phyloP scores from a whole-genome alignment of 176 grass and related monocot genomes.

The Poa pratensis region DNA sequence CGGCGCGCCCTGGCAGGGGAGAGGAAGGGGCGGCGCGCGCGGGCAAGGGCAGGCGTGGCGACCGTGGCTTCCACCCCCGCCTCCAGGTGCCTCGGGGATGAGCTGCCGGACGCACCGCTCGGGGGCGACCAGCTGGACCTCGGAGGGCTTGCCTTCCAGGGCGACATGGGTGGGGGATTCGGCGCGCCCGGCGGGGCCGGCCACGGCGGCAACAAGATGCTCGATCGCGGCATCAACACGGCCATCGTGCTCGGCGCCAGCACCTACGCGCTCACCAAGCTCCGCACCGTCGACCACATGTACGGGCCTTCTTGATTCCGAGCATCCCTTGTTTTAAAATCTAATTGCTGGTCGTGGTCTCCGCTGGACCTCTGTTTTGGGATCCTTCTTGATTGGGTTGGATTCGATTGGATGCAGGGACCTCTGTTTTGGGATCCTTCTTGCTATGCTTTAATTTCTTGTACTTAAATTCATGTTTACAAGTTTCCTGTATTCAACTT shows the following conservation, averaged over 20 bases:
- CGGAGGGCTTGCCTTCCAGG: constrained; percentile 54
- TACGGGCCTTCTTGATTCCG: constrained; percentile 25
- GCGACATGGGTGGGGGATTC: constrained; percentile 45
- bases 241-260: constrained; percentile 89
- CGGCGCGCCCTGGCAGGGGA: no score
- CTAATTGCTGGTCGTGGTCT: background rate
- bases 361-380: background rate
- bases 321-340: background rate
- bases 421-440: no score
- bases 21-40: no score
- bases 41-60: constrained; percentile 6
- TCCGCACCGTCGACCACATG: constrained; percentile 96
- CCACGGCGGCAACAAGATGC: constrained; percentile 39
- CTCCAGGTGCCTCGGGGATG: constrained; percentile 36
- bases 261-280: constrained; percentile 91
- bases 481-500: no score
- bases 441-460: no score
- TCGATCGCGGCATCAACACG: constrained; percentile 75
- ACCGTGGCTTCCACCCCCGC: constrained; percentile 44
- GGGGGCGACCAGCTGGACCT: constrained; percentile 48
- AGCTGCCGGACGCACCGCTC: constrained; percentile 29
- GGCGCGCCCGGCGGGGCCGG: constrained; percentile 9
- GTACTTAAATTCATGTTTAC: no score
- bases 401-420: constrained; percentile 46
- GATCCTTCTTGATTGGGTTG: background rate